These are phyloP conservation scores for Ochetophila trinervis DNA, from an alignment of 306 rosid species.

Conservation along the genomic window DNA sequence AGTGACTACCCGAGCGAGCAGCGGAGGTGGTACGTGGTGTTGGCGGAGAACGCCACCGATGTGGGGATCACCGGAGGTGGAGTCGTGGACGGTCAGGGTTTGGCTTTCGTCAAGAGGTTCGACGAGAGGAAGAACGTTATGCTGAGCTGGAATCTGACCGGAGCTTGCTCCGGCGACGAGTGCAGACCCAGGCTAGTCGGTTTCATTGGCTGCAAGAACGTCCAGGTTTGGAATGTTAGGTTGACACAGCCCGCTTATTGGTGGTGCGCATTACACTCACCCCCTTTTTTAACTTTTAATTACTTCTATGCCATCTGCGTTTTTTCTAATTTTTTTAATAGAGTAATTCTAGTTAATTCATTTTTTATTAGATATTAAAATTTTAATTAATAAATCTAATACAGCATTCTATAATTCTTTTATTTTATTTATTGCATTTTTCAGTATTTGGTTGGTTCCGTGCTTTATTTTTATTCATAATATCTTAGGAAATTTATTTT, in stretches of 20 bases:
- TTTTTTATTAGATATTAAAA: too few relatives aligned
- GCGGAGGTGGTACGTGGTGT: slow-evolving; percentile 68
- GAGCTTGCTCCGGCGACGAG: slow-evolving; percentile 80
- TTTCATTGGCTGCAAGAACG: slow-evolving; percentile 48
- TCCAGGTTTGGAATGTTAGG: slow-evolving; percentile 48
- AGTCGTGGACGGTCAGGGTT: slow-evolving; percentile 78
- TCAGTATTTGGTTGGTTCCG: too few relatives aligned
- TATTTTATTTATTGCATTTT: too few relatives aligned
- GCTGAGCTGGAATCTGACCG: slow-evolving; percentile 92
- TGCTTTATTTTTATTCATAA: too few relatives aligned
- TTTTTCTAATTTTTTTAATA: too few relatives aligned
- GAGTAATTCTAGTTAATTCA: too few relatives aligned
- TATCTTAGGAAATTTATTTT: too few relatives aligned
- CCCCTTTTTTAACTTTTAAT: not conserved
- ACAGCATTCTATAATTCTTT: too few relatives aligned
- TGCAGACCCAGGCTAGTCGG: slow-evolving; percentile 86
- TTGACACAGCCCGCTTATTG: slow-evolving; percentile 82
- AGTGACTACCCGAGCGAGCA: slow-evolving; percentile 64
- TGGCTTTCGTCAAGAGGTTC: slow-evolving; percentile 59
- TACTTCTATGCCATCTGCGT: too few relatives aligned
- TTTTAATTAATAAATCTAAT: too few relatives aligned
- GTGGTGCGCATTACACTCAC: slow-evolving; percentile 47
- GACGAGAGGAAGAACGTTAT: slow-evolving; percentile 75
- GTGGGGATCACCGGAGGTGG: slow-evolving; percentile 91
- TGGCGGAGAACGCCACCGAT: slow-evolving; percentile 75